Conservation (phyloP, 2,329 filamentous ascomycete genomes). For the Claviceps fusiformis region DNA sequence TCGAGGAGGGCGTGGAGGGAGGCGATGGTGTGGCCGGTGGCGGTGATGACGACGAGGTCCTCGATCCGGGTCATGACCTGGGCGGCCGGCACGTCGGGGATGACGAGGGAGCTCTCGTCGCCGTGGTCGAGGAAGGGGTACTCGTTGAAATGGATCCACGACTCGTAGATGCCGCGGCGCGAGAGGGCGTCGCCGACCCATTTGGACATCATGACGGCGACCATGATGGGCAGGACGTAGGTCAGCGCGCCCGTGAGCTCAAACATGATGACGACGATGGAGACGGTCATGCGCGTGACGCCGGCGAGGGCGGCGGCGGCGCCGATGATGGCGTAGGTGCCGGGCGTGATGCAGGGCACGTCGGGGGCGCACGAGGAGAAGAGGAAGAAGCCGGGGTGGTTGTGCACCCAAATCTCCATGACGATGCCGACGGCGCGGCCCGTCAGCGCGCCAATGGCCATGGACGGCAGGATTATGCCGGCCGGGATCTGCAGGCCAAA, state of each 20-base stretch:
- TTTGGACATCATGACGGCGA: slow-evolving; percentile 94
- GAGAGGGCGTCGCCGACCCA: slow-evolving; percentile 97
- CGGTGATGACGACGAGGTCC: slow-evolving; percentile 77
- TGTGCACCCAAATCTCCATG: slow-evolving; percentile 75
- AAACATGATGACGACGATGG: slow-evolving; percentile 98
- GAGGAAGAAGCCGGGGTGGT: slow-evolving; percentile 61
- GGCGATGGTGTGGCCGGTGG: slow-evolving; percentile 75
- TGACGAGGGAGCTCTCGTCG: slow-evolving; percentile 49
- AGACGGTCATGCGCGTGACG: slow-evolving; percentile 91
- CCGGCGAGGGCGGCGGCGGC: slow-evolving; percentile 89
- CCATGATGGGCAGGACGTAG: slow-evolving; percentile 97
- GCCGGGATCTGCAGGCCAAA: slow-evolving; percentile 92
- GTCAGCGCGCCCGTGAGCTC: slow-evolving; percentile 92
- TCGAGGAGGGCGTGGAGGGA: slow-evolving; percentile 58
- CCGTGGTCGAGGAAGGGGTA: slow-evolving; percentile 93
- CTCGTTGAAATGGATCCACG: slow-evolving; percentile 91
- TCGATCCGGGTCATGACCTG: slow-evolving; percentile 89
- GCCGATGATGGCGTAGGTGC: slow-evolving; percentile 92
- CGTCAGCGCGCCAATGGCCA: slow-evolving; percentile 85
- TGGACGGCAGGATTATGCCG: slow-evolving; percentile 88
- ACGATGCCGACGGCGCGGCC: slow-evolving; percentile 82
- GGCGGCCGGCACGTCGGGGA: slow-evolving; percentile 74
- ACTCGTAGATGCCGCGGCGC: slow-evolving; percentile 87
- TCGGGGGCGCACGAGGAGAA: slow-evolving; percentile 78
- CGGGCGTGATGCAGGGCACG: slow-evolving; percentile 76